These are phyloP conservation scores for Amylocarpus encephaloides DNA, from an alignment of 2,329 filamentous ascomycete species.

Conservation along the genomic window DNA sequence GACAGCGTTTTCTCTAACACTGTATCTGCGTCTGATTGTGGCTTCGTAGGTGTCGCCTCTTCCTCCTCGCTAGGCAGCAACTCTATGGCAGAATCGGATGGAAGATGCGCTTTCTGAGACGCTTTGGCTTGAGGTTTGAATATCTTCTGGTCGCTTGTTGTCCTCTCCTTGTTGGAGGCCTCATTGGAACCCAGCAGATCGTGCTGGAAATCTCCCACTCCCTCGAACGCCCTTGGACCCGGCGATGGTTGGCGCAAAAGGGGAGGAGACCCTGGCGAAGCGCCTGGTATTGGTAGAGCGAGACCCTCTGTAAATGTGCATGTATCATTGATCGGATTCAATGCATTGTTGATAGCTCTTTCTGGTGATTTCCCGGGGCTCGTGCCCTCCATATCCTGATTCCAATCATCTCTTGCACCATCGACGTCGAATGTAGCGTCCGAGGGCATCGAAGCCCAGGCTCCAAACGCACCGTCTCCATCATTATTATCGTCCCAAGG, in stretches of 20 bases:
- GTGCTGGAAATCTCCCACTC: background rate
- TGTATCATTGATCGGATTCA: constrained; percentile 12
- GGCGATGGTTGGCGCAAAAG: constrained; percentile 22
- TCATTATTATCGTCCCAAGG: constrained; percentile 3
- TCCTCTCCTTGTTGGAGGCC: background rate
- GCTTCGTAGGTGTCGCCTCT: background rate
- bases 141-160: background rate
- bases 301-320: background rate
- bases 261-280: constrained; percentile 9
- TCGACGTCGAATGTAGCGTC: constrained; percentile 15
- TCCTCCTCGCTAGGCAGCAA: constrained; percentile 1
- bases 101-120: background rate
- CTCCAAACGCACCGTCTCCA: constrained; percentile 25
- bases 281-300: constrained; percentile 11
- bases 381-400: constrained; percentile 1
- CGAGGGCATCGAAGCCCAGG: constrained; percentile 22
- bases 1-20: background rate
- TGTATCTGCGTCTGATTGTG: background rate
- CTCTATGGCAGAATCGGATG: background rate
- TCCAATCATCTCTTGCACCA: constrained; percentile 14
- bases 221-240: constrained; percentile 25
- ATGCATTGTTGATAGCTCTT: constrained; percentile 6
- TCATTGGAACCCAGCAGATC: no score
- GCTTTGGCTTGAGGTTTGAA: background rate
- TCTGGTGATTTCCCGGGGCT: constrained; percentile 1